Evolutionary conservation across 1,284 basidiomycete species (phyloP).

Genomic region (Marasmius fiardii): DNA sequence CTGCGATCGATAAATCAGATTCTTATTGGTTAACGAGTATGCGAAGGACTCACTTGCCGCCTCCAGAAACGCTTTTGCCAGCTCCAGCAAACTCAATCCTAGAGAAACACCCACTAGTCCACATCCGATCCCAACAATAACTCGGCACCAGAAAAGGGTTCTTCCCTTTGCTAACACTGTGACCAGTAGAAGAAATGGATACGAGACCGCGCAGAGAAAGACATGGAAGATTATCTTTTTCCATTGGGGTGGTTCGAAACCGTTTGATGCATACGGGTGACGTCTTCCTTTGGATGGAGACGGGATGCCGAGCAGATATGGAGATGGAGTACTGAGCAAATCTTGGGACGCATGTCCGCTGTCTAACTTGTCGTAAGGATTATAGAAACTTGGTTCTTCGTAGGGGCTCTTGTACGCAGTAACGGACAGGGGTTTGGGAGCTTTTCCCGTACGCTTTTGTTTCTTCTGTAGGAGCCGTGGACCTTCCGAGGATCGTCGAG

Average conservation of each 20-base stretch:
- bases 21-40: neutral
- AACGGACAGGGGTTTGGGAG: neutral
- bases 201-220: conserved; percentile 3
- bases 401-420: neutral
- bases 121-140: neutral
- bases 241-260: conserved; percentile 6
- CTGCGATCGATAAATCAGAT: neutral
- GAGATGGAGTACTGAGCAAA: neutral
- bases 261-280: neutral
- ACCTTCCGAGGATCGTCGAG: neutral
- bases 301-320: neutral
- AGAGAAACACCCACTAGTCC: neutral
- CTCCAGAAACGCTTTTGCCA: neutral
- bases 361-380: neutral
- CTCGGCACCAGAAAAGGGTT: conserved; percentile 1
- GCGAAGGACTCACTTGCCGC: conserved; percentile 1
- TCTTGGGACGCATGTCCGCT: neutral
- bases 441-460: conserved; percentile 1
- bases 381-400: neutral
- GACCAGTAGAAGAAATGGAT: conserved; percentile 6
- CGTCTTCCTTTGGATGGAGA: neutral
- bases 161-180: neutral
- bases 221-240: conserved; percentile 7
- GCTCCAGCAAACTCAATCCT: conserved; percentile 1
- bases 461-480: neutral